A percentile compares a stretch with the other conserved stretches of the same genome.
phyloP scores from a whole-genome alignment of 495 filamentous ascomycete species.

The Daldinia childiae region DNA sequence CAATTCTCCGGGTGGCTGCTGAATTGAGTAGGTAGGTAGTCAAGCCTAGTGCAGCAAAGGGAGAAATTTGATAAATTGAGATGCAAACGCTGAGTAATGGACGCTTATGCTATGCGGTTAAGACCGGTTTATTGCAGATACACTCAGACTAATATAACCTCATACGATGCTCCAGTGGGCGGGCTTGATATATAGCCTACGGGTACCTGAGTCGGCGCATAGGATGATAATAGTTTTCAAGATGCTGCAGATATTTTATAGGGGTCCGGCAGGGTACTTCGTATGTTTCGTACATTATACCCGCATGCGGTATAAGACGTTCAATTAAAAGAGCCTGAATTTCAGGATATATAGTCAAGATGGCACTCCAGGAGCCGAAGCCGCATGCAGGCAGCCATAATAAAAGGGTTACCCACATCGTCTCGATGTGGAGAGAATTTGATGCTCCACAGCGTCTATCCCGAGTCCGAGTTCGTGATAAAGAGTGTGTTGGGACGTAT shows the following conservation, averaged over 20 bases:
- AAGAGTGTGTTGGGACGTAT: neutral
- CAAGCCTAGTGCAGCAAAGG: no score
- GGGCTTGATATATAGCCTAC: conserved; percentile 20
- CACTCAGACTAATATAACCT: conserved; percentile 7
- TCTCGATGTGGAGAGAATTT: conserved; percentile 17
- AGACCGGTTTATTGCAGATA: neutral
- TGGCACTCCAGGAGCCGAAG: conserved; percentile 14
- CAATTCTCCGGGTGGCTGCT: conserved; percentile 27
- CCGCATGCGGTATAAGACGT: neutral
- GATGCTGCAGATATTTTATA: conserved; percentile 1
- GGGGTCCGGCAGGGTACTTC: conserved; percentile 4
- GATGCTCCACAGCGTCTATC: conserved; percentile 10
- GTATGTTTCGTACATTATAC: conserved; percentile 8
- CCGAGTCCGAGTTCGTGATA: conserved; percentile 19
- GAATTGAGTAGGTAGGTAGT: neutral
- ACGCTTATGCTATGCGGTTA: neutral
- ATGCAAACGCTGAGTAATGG: neutral
- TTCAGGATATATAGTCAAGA: conserved; percentile 11
- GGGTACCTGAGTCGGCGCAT: conserved; percentile 36
- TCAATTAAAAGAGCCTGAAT: conserved; percentile 9
- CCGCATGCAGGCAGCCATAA: conserved; percentile 30
- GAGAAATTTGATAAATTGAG: neutral
- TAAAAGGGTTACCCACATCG: conserved; percentile 28
- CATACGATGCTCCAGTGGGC: conserved; percentile 9
- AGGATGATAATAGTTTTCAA: conserved; percentile 1